Evolutionary conservation across 2,329 filamentous ascomycete species (phyloP), one percentile per base, ranked within the genome.

Genomic region (Chaetomiaceae sp.): DNA sequence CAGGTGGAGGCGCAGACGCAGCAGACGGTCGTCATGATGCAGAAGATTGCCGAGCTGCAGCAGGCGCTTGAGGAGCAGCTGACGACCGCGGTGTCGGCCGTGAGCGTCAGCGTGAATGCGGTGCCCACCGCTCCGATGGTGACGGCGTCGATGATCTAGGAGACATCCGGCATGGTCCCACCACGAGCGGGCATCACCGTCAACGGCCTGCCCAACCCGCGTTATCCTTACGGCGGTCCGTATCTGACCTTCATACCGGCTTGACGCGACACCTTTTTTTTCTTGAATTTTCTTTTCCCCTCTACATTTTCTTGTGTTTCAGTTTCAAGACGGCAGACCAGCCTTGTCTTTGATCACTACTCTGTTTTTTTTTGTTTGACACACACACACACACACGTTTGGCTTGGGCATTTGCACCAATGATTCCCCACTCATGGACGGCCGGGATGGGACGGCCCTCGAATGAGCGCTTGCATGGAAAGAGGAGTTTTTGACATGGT

Each of bases 1-100:
- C 72, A 79, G 51, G 68, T 79, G 54, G 70, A 77, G 34, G 67
- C 72, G 37, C 76, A 79, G 54, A 72, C 67, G 16, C 70, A 70
- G 38, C 71, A 75, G 55, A 72, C 69, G 7, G 44, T 49, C 2
- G 25, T 42, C 21, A 56, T 60, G 52, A 53, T 58, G 48, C 50
- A 55, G 17, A 49, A 50, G 42, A 55, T 61, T 27, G 10, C 39
- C 19, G 44, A 48, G n/a, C 56, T 60, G 12, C 48, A 56, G 53
- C 40, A 51, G 34, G 48, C 51, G 16, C 46, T 57, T 10, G 50
- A 56, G 44, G n/a, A 27, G 21, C 52, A 39, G 17, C 47, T 54
- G 5, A 16, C 30, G 30, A n/a, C 39, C 2, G 16, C 25, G n/a
- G n/a, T n/a, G n/a, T n/a, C n/a, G n/a, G n/a, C n/a, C n/a, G n/a